Conservation (phyloP, 2,329 filamentous ascomycete species). For the Leptosphaerulina australis region DNA sequence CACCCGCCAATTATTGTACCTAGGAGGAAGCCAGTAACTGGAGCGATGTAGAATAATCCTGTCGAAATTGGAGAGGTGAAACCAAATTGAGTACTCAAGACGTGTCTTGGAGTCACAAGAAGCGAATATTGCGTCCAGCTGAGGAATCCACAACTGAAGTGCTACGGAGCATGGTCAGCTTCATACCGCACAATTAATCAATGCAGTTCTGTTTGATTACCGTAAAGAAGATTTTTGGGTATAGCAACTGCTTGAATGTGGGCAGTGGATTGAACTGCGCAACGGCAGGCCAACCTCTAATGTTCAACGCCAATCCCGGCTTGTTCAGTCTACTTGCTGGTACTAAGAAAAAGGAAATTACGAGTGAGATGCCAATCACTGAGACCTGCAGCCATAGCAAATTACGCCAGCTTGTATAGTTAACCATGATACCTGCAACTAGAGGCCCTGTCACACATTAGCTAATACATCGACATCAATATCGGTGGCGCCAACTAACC, state of each 20-base stretch:
- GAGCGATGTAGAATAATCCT: slow-evolving; percentile 31
- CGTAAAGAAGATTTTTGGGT: slow-evolving; percentile 34
- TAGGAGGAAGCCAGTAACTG: slow-evolving; percentile 26
- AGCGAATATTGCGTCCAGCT: slow-evolving; percentile 29
- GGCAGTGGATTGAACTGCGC: slow-evolving; percentile 28
- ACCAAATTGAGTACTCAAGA: slow-evolving; percentile 23
- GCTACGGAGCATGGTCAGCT: slow-evolving; percentile 3
- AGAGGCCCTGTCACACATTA: slow-evolving; percentile 28
- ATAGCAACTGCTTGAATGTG: slow-evolving; percentile 28
- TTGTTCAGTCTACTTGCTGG: slow-evolving; percentile 13
- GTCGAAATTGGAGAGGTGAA: slow-evolving; percentile 23
- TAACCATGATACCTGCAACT: slow-evolving; percentile 41
- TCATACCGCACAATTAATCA: background rate
- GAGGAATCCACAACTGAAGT: slow-evolving; percentile 29
- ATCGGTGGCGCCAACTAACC: background rate
- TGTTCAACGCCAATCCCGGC: slow-evolving; percentile 9
- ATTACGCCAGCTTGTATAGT: slow-evolving; percentile 38
- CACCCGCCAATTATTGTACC: slow-evolving; percentile 28
- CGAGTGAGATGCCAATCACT: slow-evolving; percentile 38
- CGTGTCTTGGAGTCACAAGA: slow-evolving; percentile 25
- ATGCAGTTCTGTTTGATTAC: slow-evolving; percentile 1
- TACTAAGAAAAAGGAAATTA: slow-evolving; percentile 35
- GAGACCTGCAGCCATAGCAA: slow-evolving; percentile 45
- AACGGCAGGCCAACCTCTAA: slow-evolving; percentile 11
- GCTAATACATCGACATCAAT: background rate